Base-by-base conservation (phyloP, 1,284 basidiomycete genomes). In the Gomphus bonarii region DNA sequence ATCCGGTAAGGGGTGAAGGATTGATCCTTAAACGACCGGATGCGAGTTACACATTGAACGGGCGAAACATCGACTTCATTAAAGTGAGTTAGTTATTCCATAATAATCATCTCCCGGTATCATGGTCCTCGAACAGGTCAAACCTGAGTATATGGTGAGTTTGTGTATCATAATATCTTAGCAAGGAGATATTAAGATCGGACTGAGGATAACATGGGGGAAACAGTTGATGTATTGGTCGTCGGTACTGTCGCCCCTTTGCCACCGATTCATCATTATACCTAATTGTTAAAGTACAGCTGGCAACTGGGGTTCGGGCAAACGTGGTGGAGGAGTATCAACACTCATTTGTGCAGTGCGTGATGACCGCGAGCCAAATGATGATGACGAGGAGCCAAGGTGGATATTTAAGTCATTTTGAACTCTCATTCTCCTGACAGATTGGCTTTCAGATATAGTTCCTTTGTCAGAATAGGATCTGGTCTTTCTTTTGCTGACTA, bases 131-230 rank as follows among this genome's bases (percentile, higher is more conserved):
- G 20, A 12, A 42, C 42, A 83, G 80, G 80, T 95, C 38, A 97
- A 97, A 68, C 94, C 94, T 6, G 94, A 97, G 66, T 94, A 93
- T 64, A 91, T 93, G 85, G 90, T 90, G 63, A 55, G 75, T 67
- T 12, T 10, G 12, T 31, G 10, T 54, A 30, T 50, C 12, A 7
- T 8, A 33, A 35, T 50, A 47, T n/a, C 20, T 57, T 51, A 46
- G 47, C 40, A 33, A 56, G 25, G 12, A 42, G 28, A 51, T 55
- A 59, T 59, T 54, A 62, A 50, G 9, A 22, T 28, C n/a, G 40
- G 10, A 3, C 57, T 20, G 61, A 91, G 87, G 90, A 92, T 61
- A 87, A 89, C 62, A 83, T 92, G 79, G 88, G 88, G 8, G 88
- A 95, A 71, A 93, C 89, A 0, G 82, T 93, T 3, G 94, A 95